Base-by-base conservation (phyloP, 768 basidiomycete genomes). In the Imleria badia region DNA sequence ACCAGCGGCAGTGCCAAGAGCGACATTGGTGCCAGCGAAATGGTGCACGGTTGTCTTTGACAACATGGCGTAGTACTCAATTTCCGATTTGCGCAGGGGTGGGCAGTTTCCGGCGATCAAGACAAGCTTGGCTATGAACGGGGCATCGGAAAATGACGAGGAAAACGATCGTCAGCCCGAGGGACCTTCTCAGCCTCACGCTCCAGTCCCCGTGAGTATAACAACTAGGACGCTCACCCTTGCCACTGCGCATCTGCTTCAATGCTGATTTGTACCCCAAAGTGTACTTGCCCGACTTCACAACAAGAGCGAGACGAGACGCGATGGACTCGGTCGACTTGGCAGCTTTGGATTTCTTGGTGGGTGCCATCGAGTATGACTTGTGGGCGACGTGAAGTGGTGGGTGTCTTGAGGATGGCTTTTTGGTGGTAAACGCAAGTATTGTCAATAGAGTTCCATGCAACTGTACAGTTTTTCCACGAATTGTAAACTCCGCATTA, bases 61-160 rank as follows among this genome's bases (percentile, higher is more conserved):
- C 72, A 99, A 83, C 95, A 97, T 97, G 78, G 94, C 97, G 73
- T 98, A 99, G 82, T 98, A 99, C 81, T 99, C 97, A 55, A 99
- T 83, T 82, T 99, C 97, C 57, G 96, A 98, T 76, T 97, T 97
- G 75, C 97, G 93, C 59, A 99, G 85, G 59, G 97, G 97, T 54
- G 97, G 97, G 80, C 94, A 97, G 80, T 99, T 99, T 65, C 94
- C 95, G 68, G 96, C 94, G 71, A 99, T 97, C 74, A 99, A 79
- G 71, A 99, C 89, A 64, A 99, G 92, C 79, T 97, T 98, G 76
- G 96, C 96, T 99, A 70, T 51, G 48, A 36, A 30, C 38, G 39
- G 34, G 35, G 15, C 44, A 45, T 40, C 48, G 60, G 39, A 55
- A 62, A 68, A 48, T 59, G 51, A 64, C 46, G 65, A 49, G 51